Base-by-base conservation (phyloP, 1,284 basidiomycete genomes). In the Porodaedalea pini region DNA sequence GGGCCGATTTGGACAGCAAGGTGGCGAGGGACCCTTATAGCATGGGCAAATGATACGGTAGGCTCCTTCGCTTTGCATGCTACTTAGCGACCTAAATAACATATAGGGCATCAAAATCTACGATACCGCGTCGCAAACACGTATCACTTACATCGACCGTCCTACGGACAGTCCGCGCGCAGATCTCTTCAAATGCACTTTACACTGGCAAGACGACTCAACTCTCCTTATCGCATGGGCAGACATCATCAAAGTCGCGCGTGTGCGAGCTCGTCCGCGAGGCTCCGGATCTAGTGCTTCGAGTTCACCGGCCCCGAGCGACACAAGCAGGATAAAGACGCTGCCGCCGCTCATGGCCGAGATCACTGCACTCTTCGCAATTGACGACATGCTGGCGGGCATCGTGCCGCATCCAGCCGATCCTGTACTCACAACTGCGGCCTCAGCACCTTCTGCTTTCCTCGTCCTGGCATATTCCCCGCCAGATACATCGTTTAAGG, bases 301-400 rank as follows among this genome's bases (percentile, higher is more conserved):
- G 3, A 47, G 1, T 67, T 75, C 10, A 69, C 72, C 25, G 68
- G 72, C 29, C 69, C 78, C 10, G 67, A 75, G 4, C 69, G 76
- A 23, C 2, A 72, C 75, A 4, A 75, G 75, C 51, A 34, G 51
- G 36, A 23, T 52, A n/a, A 60, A 55, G 31, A 39, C 34, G 17
- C 68, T 75, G 0, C 76, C 84, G 0, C 82, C 85, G 2, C 76
- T 85, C 49, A 67, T 83, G 45, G 90, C 92, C 48, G 95, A 98
- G 68, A 90, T 98, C 62, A 92, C 89, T 0, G 88, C 90, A 2
- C 88, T 94, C 41, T 94, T 98, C 69, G 88, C 96, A 67, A 79
- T 98, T 39, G 97, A 99, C 70, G 95, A 92, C 69, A 95, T 98
- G 91, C 85, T 98, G 27, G 83, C 94, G 0, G 95, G 95, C 19